Base-by-base conservation (phyloP, 768 basidiomycete species). In the Tylopilus intermedius region DNA sequence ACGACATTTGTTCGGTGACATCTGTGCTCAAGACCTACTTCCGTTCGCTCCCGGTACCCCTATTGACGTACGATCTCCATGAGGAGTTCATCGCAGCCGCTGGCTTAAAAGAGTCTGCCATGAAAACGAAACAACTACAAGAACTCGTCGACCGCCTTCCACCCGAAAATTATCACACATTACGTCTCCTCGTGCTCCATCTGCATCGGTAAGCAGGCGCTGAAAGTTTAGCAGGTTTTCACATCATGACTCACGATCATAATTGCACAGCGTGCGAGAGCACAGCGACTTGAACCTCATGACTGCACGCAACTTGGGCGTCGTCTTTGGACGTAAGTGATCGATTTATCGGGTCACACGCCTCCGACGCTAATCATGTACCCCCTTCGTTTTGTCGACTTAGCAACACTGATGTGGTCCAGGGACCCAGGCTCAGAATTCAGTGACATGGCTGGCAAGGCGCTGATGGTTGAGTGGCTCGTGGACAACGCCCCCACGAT, bases 21-120 rank as follows among this genome's bases (percentile, higher is more conserved):
- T 95, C 93, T 24, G 94, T 97, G 27, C 78, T 99, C 64, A 98
- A 99, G 75, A 90, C 86, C 33, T 98, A 97, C 72, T 90, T 99
- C 80, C 83, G 96, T 27, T 78, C 84, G n/a, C 74, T 99, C 35
- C 94, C 95, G 14, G 79, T 88, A 47, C 96, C 96, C 6, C 76
- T 99, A 46, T 75, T 97, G 59, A 96, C 96, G 1, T 90, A 84
- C 64, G 87, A 88, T 49, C 79, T 96, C 8, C 94, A 98, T 57
- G 92, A 95, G 61, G 82, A 84, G 62, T 95, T 98, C 66, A 86
- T 96, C 58, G 67, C 78, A 30, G 87, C 91, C 15, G 79, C 88
- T 7, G 77, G 83, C 35, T 77, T 88, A 46, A 78, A 79, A 53
- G 93, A 95, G 58, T 66, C 77, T 0, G 65, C 68, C 4, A 58